Evolutionary conservation across 2,329 filamentous ascomycete species (phyloP).

Genomic region (Aspergillus aculeatinus): DNA sequence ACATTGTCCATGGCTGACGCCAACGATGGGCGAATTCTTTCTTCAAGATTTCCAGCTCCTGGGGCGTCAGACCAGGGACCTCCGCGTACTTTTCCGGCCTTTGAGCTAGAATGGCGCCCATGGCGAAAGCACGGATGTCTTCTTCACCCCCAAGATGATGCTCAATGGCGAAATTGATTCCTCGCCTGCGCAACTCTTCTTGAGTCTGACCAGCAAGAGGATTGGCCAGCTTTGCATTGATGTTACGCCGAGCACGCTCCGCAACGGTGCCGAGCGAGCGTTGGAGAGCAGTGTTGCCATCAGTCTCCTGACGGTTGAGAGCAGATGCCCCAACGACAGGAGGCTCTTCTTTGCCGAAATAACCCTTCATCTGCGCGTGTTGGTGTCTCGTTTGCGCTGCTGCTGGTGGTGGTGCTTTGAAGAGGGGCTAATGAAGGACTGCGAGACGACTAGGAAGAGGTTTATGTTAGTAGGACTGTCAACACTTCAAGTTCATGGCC

Average conservation of each 20-base stretch:
- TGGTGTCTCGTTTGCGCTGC: neutral
- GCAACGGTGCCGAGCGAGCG: slow-evolving; percentile 34
- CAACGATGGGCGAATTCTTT: slow-evolving; percentile 66
- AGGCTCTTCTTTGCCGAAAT: slow-evolving; percentile 12
- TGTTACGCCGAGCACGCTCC: slow-evolving; percentile 41
- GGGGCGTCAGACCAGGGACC: slow-evolving; percentile 54
- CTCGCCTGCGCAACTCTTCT: slow-evolving; percentile 55
- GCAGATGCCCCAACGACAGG: slow-evolving; percentile 8
- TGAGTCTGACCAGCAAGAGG: slow-evolving; percentile 51
- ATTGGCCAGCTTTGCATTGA: slow-evolving; percentile 54
- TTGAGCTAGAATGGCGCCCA: slow-evolving; percentile 61
- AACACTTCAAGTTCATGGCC: neutral
- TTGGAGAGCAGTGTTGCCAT: slow-evolving; percentile 24
- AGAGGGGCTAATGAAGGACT: neutral
- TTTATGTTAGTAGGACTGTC: neutral
- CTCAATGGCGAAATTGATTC: slow-evolving; percentile 57
- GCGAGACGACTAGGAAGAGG: neutral
- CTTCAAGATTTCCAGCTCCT: slow-evolving; percentile 59
- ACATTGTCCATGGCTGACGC: slow-evolving; percentile 66
- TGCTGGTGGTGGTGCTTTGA: neutral
- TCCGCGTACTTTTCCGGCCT: slow-evolving; percentile 52
- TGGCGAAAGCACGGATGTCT: slow-evolving; percentile 59
- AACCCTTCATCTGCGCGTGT: slow-evolving; percentile 11
- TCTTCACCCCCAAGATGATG: slow-evolving; percentile 57
- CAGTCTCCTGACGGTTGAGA: slow-evolving; percentile 9